Percentiles rank a stretch among this genome's conserved stretches.
These are phyloP conservation scores for Populus alba DNA, from an alignment of 345 rosid species.

Conservation along the genomic window DNA sequence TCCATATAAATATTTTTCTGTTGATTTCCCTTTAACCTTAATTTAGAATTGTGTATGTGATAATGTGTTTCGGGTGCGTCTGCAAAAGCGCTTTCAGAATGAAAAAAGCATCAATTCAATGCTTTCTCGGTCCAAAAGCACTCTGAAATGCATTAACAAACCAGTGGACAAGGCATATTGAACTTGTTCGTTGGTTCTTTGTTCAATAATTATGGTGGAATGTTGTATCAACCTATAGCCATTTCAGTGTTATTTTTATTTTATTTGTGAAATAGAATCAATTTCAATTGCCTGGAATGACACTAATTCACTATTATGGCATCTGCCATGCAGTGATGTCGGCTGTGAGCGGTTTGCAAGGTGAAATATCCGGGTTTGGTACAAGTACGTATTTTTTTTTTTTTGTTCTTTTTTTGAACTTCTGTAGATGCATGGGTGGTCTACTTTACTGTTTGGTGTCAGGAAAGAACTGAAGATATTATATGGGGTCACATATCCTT, in stretches of 20 bases:
- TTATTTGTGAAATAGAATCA: not conserved
- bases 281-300: not conserved
- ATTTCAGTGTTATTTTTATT: slow-evolving; percentile 3
- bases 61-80: not conserved
- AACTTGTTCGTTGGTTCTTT: not conserved
- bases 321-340: slow-evolving; percentile 75
- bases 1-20: not conserved
- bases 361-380: slow-evolving; percentile 65
- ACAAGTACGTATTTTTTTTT: slow-evolving; percentile 54
- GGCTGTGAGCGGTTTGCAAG: slow-evolving; percentile 93
- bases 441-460: not conserved
- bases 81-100: not conserved
- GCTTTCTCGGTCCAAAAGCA: not conserved
- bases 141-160: not conserved
- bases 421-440: slow-evolving; percentile 3
- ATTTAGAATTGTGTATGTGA: slow-evolving; percentile 1
- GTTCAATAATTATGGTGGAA: not conserved
- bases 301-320: slow-evolving; percentile 5
- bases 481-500: not conserved
- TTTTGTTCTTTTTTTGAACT: not conserved
- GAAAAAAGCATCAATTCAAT: not conserved
- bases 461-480: slow-evolving; percentile 2
- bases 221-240: not conserved
- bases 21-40: not conserved
- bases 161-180: not conserved